These are phyloP conservation scores for Acorus gramineus DNA, from an alignment of 106 monocot species.

Conservation along the genomic window DNA sequence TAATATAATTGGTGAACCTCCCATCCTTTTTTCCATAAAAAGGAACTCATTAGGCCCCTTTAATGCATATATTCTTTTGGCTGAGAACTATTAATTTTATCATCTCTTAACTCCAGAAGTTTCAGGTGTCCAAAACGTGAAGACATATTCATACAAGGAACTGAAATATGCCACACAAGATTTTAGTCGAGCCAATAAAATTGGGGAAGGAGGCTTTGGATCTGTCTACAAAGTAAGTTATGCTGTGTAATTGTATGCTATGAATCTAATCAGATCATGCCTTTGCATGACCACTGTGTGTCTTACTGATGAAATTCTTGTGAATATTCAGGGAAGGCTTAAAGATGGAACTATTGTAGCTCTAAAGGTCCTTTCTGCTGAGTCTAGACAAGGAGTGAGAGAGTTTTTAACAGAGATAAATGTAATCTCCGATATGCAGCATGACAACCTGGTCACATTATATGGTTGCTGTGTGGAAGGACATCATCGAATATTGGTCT, in stretches of 20 bases:
- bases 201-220: conserved; percentile 57
- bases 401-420: conserved; percentile 50
- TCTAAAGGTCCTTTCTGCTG: conserved; percentile 48
- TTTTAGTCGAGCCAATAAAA: conserved; percentile 35
- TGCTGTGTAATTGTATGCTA: not conserved
- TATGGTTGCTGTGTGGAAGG: conserved; percentile 51
- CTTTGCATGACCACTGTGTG: not conserved
- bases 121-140: conserved; percentile 20
- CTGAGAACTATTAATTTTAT: not conserved
- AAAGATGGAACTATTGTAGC: conserved; percentile 39
- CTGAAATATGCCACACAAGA: conserved; percentile 31
- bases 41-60: no score
- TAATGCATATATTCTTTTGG: no score
- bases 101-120: conserved; percentile 1
- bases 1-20: no score
- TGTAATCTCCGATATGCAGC: conserved; percentile 31
- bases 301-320: not conserved
- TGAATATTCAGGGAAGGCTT: conserved; percentile 34
- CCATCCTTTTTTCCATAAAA: no score
- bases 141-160: conserved; percentile 33
- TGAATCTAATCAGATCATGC: not conserved
- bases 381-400: conserved; percentile 46
- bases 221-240: conserved; percentile 48
- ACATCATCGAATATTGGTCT: conserved; percentile 43
- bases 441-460: conserved; percentile 48